Evolutionary conservation across 257 asterid genomes (phyloP), one percentile per base, ranked within the genome.

Genomic region (Plantago ovata): DNA sequence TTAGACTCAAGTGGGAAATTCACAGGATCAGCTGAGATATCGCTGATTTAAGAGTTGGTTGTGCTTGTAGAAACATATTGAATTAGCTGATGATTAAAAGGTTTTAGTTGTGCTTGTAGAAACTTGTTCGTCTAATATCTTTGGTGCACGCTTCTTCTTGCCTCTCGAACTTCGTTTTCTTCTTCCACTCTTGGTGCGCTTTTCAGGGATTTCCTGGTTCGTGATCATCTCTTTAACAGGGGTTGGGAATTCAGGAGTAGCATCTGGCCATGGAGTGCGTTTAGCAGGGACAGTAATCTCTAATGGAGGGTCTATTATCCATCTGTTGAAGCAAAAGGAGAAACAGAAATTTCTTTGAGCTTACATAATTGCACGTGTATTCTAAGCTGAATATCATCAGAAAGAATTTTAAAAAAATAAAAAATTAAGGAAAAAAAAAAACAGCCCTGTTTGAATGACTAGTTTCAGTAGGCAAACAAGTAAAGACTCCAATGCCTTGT

Each of bases 201-300:
- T 84, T 53, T 86, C 96, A 0, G 71, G 56, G 69, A 16, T 74
- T 63, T 76, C 84, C 12, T 54, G 82, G 62, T 70, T 46, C 7
- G 23, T 55, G 53, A 44, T 64, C 60, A 64, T 72, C 70, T 84
- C 79, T 41, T 78, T 89, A 56, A 43, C 53, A 22, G 72, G 45
- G 18, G 82, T 61, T 15, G 88, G 85, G 74, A 86, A 86, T 59
- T 93, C 96, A 0, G 95, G 96, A 46, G 96, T 94, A 69, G 92
- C 79, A 68, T 89, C 96, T 0, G 99, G 99, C 99, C 99, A 93
- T 24, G 99, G 96, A 7, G 97, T 93, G 62, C 77, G 94, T 73
- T 83, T 89, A 53, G 96, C 95, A 6, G 97, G 85, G 72, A 93
- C 85, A 0, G 90, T 89, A 55, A 93, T 84, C 18, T 90, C 92